Evolutionary conservation across 306 rosid genomes (phyloP).

Genomic region (Canavalia gladiata): DNA sequence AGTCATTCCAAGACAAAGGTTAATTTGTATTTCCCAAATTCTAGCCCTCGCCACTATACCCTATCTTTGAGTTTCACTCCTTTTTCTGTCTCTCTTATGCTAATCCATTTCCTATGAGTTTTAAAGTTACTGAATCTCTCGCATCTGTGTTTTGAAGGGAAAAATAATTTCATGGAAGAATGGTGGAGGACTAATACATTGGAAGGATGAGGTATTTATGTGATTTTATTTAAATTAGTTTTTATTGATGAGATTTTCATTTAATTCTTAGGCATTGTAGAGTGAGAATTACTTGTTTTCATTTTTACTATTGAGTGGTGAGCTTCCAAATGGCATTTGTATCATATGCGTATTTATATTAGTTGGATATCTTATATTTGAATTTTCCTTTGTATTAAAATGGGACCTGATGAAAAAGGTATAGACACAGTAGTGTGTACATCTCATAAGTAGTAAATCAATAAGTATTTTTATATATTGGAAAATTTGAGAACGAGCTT

Average conservation of each 20-base stretch:
- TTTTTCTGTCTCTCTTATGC: background rate
- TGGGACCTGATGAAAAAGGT: background rate
- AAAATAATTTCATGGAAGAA: background rate
- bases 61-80: slow-evolving; percentile 20
- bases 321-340: slow-evolving; percentile 1
- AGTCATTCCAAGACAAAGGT: background rate
- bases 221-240: background rate
- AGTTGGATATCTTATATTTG: background rate
- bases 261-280: background rate
- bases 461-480: background rate
- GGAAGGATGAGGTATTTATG: background rate
- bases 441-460: background rate
- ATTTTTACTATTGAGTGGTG: background rate
- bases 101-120: background rate
- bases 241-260: background rate
- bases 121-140: background rate
- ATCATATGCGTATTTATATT: background rate
- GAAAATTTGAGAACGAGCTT: background rate
- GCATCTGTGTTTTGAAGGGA: background rate
- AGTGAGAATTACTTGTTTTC: background rate
- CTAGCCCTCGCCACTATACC: background rate
- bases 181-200: background rate
- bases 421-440: background rate
- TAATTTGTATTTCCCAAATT: background rate
- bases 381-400: background rate